Conservation (phyloP, 2,329 filamentous ascomycete species). For the Cryphonectria japonica region DNA sequence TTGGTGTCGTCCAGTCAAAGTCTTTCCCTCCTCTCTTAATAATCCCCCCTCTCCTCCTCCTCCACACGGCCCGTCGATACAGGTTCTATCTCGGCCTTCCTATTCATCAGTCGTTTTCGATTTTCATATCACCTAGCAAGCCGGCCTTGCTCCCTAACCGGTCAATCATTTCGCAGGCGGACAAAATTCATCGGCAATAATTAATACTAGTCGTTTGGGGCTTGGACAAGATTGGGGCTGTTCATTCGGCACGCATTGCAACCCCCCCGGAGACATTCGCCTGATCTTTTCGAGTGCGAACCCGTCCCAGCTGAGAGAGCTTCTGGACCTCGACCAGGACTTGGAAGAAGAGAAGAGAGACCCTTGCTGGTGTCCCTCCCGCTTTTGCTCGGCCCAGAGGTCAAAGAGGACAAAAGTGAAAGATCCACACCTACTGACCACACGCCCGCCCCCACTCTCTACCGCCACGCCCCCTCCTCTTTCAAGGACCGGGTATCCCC, state of each 20-base stretch:
- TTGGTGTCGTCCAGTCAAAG: conserved; percentile 53
- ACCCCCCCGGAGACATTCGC: conserved; percentile 40
- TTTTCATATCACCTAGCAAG: conserved; percentile 51
- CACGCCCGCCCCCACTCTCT: conserved; percentile 32
- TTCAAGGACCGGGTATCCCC: conserved; percentile 25
- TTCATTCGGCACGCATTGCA: conserved; percentile 40
- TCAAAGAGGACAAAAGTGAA: conserved; percentile 31
- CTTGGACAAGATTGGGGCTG: conserved; percentile 40
- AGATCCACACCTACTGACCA: conserved; percentile 32
- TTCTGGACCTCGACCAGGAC: conserved; percentile 39
- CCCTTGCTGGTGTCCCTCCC: conserved; percentile 42
- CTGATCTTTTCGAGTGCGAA: conserved; percentile 36
- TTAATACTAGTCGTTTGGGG: conserved; percentile 40
- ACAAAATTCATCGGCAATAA: conserved; percentile 42
- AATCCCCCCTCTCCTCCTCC: conserved; percentile 30
- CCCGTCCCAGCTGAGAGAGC: conserved; percentile 25
- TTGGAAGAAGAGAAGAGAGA: conserved; percentile 29
- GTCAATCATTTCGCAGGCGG: conserved; percentile 49
- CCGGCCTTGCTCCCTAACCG: conserved; percentile 61
- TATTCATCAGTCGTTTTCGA: conserved; percentile 26
- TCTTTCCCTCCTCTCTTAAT: conserved; percentile 44
- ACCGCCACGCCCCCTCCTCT: conserved; percentile 35
- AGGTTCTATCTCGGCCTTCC: conserved; percentile 28
- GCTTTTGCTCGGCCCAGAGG: conserved; percentile 46
- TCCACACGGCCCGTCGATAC: conserved; percentile 38